Evolutionary conservation across 495 filamentous ascomycete species (phyloP), one percentile per base, ranked within the genome.

Genomic region (Penicillium fimorum): DNA sequence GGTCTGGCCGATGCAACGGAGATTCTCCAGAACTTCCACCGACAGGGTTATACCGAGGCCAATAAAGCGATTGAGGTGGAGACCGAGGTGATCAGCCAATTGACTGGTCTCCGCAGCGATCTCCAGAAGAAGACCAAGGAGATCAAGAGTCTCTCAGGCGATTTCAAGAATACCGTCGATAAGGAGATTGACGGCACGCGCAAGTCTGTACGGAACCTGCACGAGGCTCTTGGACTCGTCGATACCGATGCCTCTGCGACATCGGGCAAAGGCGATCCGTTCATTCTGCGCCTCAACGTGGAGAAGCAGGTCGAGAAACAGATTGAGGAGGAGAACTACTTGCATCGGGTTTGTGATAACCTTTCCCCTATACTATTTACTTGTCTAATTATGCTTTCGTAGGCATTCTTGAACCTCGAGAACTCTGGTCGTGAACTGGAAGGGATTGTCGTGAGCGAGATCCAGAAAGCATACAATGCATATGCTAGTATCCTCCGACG

Each of bases 341-440:
- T 97, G 40, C 94, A 97, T 66, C 82, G 92, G 76, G 92, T 95
- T 79, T 66, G 77, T 65, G 8, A 17, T 41, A 41, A n/a, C 7
- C 50, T 41, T 20, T 2, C 25, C 48, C 47, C 24, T 50, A 18
- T 15, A 12, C 10, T 48, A 25, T 44, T 32, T 42, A 24, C 45
- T 64, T 76, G 44, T 76, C 58, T 70, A 57, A 63, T 37, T 25
- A 29, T 15, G 4, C 1, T 49, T 46, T 8, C 20, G 20, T 57
- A 96, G 92, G 94, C 94, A 17, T 97, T 92, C 67, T 76, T 96
- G 55, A 98, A 98, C 67, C 78, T 98, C 25, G 95, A 98, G 76
- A 87, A 84, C 65, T 97, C 95, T 18, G 94, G 94, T 13, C 86
- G 92, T 50, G 94, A 98, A 69, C 79, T 98, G 2, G 94, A 98